A percentile compares a stretch with the other conserved stretches of the same genome.
phyloP scores from a whole-genome alignment of 2,329 filamentous ascomycete species.

The Zarea fungicola region DNA sequence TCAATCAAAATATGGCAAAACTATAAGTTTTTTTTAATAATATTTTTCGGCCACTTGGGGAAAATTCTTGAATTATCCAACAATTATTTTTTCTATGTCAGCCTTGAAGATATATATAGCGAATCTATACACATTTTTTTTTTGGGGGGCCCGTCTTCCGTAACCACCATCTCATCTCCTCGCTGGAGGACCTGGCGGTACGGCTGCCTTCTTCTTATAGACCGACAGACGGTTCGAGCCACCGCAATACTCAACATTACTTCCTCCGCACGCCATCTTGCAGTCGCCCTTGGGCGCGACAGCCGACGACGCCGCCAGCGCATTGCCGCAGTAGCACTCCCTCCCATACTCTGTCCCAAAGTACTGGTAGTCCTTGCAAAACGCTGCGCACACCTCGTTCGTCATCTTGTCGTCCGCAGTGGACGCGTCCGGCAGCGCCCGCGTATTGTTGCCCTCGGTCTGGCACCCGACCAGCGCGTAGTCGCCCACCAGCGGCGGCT shows the following conservation, averaged over 20 bases:
- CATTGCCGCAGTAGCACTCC: slow-evolving; percentile 33
- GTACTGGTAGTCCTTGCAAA: slow-evolving; percentile 26
- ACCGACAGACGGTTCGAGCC: slow-evolving; percentile 33
- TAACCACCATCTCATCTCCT: too few species aligned
- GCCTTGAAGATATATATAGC: too few species aligned
- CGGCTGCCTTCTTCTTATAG: slow-evolving; percentile 24
- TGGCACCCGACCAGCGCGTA: slow-evolving; percentile 32
- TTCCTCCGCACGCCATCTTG: slow-evolving; percentile 36
- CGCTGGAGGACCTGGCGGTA: not conserved
- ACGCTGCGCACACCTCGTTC: slow-evolving; percentile 27
- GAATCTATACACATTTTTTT: too few species aligned
- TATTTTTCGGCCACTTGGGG: too few species aligned
- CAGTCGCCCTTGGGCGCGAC: slow-evolving; percentile 30
- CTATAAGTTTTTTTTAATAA: too few species aligned
- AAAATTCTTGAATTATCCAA: too few species aligned
- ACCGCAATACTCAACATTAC: slow-evolving; percentile 34
- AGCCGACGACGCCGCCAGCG: slow-evolving; percentile 23
- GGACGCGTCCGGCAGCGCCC: slow-evolving; percentile 26
- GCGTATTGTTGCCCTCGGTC: slow-evolving; percentile 29
- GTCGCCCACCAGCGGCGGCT: slow-evolving; percentile 27
- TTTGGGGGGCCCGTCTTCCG: too few species aligned
- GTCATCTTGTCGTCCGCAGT: slow-evolving; percentile 27
- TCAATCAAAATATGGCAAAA: too few species aligned
- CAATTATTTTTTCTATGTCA: too few species aligned
- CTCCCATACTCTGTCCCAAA: slow-evolving; percentile 35